These are phyloP conservation scores for Lagenaria siceraria DNA, from an alignment of 306 rosid species.

Conservation along the genomic window DNA sequence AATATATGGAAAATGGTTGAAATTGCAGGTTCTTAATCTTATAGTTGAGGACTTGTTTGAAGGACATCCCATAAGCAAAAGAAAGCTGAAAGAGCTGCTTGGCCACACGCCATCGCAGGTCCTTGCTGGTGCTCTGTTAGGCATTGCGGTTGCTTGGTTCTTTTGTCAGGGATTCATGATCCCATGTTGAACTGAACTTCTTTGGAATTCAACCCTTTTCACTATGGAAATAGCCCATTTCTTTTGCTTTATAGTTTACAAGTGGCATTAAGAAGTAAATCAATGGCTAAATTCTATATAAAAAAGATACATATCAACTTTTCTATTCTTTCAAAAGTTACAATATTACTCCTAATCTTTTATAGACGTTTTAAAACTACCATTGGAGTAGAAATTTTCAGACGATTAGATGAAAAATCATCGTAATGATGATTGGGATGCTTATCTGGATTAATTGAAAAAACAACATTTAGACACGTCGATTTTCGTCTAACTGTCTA, in stretches of 20 bases:
- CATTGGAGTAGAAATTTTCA: too few species aligned
- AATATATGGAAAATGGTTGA: not conserved
- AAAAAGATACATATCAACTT: too few species aligned
- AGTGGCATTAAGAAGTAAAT: not conserved
- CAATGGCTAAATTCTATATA: too few species aligned
- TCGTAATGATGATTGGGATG: too few species aligned
- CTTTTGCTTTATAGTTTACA: not conserved
- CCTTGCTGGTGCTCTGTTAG: conserved; percentile 73
- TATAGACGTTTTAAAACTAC: too few species aligned
- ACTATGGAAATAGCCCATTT: not conserved
- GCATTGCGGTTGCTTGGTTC: conserved; percentile 50
- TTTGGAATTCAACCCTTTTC: not conserved
- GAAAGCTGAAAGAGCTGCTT: conserved; percentile 82
- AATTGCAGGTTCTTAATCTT: conserved; percentile 77
- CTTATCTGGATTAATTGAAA: too few species aligned
- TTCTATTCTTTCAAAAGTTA: too few species aligned
- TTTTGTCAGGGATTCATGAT: conserved; percentile 50
- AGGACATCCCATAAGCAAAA: conserved; percentile 85
- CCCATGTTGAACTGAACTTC: not conserved
- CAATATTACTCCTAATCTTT: too few species aligned
- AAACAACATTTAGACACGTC: too few species aligned
- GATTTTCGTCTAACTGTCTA: too few species aligned
- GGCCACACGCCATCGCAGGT: conserved; percentile 93
- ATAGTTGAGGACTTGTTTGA: conserved; percentile 74
- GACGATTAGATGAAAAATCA: too few species aligned